Conservation (phyloP, 208 protist genomes). For the Herpetomonas samuelpessoai region DNA sequence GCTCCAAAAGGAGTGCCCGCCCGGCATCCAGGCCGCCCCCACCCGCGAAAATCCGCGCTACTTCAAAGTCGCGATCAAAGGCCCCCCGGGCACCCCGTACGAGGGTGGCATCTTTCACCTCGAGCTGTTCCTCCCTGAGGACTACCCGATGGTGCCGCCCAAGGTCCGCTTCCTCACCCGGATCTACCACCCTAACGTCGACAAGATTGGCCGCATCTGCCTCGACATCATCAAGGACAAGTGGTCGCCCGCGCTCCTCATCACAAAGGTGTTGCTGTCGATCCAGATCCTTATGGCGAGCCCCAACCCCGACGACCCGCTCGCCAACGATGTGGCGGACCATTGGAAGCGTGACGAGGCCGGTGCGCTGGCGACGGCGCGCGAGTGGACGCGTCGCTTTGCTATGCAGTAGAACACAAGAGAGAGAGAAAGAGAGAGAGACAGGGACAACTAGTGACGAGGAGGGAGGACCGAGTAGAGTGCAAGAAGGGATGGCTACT, state of each 20-base stretch:
- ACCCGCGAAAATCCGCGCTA: constrained; percentile 80
- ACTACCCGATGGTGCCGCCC: constrained; percentile 97
- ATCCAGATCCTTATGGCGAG: constrained; percentile 99
- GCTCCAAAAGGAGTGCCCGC: constrained; percentile 83
- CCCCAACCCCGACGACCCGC: constrained; percentile 99
- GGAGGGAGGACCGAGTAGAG: no score
- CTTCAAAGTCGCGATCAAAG: constrained; percentile 87
- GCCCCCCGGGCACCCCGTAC: constrained; percentile 88
- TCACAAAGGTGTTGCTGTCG: constrained; percentile 99
- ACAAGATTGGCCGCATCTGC: constrained; percentile 98
- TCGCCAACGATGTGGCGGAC: constrained; percentile 98
- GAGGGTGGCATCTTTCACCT: constrained; percentile 88
- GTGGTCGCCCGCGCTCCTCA: constrained; percentile 99
- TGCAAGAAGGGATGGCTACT: no score
- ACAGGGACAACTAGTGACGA: no score
- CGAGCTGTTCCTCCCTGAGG: constrained; percentile 83
- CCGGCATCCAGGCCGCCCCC: constrained; percentile 84
- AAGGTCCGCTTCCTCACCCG: constrained; percentile 98
- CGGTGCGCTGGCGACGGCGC: constrained; percentile 58
- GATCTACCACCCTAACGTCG: constrained; percentile 99
- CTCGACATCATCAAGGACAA: constrained; percentile 99
- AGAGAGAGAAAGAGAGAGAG: no score
- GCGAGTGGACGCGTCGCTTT: constrained; percentile 83
- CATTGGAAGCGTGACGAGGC: constrained; percentile 84
- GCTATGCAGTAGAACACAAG: constrained; percentile 43